Conservation (phyloP, 148 eudicot species). For the Rhododendron kiyosumense region DNA sequence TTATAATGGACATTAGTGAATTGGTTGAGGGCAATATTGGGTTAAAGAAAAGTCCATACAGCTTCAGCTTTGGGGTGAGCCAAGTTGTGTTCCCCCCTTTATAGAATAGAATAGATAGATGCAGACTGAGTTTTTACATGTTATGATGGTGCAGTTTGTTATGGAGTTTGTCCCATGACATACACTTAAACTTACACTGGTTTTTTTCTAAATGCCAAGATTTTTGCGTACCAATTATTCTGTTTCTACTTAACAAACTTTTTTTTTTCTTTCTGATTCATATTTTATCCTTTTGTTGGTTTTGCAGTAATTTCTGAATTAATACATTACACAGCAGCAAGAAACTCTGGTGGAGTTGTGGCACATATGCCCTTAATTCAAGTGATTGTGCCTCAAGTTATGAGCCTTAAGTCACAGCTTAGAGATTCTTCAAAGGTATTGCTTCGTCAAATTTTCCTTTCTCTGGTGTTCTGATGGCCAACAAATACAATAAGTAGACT, state of each 20-base stretch:
- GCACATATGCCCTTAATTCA: constrained; percentile 81
- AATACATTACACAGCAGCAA: constrained; percentile 83
- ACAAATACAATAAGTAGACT: background rate
- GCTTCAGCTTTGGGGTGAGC: too few relatives aligned
- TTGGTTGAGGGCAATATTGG: too few relatives aligned
- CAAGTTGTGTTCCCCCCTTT: too few relatives aligned
- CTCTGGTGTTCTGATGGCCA: background rate
- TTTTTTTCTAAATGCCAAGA: background rate
- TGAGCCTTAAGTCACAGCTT: constrained; percentile 78
- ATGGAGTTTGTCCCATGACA: background rate
- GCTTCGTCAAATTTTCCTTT: background rate
- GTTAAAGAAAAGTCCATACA: too few relatives aligned
- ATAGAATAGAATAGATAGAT: too few relatives aligned
- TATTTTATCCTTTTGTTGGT: constrained; percentile 4
- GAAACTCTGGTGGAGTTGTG: constrained; percentile 55
- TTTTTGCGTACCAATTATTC: background rate
- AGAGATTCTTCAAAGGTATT: constrained; percentile 86
- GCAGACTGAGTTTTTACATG: background rate
- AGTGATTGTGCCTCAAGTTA: constrained; percentile 84
- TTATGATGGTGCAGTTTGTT: background rate
- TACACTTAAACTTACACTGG: background rate
- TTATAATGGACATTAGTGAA: too few relatives aligned
- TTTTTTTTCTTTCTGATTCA: constrained; percentile 1
- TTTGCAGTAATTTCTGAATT: constrained; percentile 88
- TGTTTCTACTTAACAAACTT: background rate